Evolutionary conservation across 1,284 basidiomycete species (phyloP), one percentile per base, ranked within the genome.

Genomic region (Cryptococcus sp.): DNA sequence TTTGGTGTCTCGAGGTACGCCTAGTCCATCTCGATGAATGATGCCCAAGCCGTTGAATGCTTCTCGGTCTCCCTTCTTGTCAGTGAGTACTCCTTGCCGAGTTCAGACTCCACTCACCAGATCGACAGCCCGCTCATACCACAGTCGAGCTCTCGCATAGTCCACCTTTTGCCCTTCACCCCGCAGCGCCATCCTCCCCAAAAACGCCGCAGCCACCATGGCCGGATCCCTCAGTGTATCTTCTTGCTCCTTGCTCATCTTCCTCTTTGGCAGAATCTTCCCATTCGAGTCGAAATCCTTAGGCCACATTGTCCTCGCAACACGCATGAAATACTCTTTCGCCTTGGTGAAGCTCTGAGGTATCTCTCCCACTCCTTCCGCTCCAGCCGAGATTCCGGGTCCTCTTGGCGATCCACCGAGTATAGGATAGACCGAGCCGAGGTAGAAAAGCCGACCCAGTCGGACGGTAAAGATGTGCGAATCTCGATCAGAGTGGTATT

Each of bases 111-210:
- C 38, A 62, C 70, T 67, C 48, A 74, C 74, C 50, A 73, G 79
- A 47, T 84, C 82, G 5, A 80, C 83, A 0, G 91, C 94, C 38
- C 93, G 78, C 60, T 90, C 85, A 63, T 93, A 93, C 95, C 95
- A 99, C 73, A 94, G 81, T 74, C 83, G 88, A 12, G 94, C 95
- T 51, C 82, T 74, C 19, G 74, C 75, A 35, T 80, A 79, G 71
- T 97, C 88, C 56, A 80, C 78, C 62, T 83, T 83, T 22, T 90
- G 83, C 9, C 94, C 94, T 68, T 98, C 95, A 0, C 94, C 94
- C 33, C 95, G 78, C 34, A 99, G 73, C 59, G 87, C 88, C 91
- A 98, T 97, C 50, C 87, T 79, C 0, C 94, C 95, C 2, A 98
- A 70, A 66, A 86, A 93, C 2, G 80, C 86, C 4, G 90, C 89